Evolutionary conservation across 140 eudicot species (phyloP).

Genomic region (Oenanthe javanica): DNA sequence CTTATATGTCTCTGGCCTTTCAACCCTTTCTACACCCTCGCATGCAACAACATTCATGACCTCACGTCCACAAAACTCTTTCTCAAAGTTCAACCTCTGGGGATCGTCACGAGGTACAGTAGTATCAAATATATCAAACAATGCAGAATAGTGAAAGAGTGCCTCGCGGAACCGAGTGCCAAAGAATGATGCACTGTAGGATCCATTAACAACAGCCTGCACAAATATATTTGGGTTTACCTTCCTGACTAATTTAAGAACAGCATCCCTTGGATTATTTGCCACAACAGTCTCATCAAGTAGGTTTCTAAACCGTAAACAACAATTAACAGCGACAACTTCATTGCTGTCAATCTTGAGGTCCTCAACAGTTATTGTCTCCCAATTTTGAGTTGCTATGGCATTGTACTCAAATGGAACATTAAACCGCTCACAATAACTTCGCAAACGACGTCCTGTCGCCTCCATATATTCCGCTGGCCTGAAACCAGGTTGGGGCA

Average conservation of each 20-base stretch:
- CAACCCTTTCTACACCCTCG: constrained; percentile 10
- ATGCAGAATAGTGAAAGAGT: constrained; percentile 2
- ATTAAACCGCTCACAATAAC: background rate
- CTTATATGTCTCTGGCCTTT: constrained; percentile 4
- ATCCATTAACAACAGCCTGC: constrained; percentile 3
- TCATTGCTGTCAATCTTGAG: background rate
- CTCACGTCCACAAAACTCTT: constrained; percentile 2
- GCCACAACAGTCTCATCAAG: constrained; percentile 4
- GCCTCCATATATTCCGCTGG: constrained; percentile 4
- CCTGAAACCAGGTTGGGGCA: constrained; percentile 4
- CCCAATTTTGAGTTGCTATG: background rate
- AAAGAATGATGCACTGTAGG: constrained; percentile 6
- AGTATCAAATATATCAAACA: constrained; percentile 4
- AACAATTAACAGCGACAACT: background rate
- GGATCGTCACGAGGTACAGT: constrained; percentile 2
- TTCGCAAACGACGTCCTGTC: constrained; percentile 3
- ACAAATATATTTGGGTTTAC: constrained; percentile 4
- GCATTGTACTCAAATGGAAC: constrained; percentile 2
- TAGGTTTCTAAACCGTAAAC: constrained; percentile 1
- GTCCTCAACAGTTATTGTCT: background rate
- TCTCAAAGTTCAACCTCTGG: constrained; percentile 2
- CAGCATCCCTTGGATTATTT: constrained; percentile 3
- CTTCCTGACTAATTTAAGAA: constrained; percentile 6
- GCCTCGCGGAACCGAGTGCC: constrained; percentile 1
- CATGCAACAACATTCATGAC: constrained; percentile 10